phyloP scores from a whole-genome alignment of 228 moss, liverwort and hornwort species.

The Sphagnum fallax region DNA sequence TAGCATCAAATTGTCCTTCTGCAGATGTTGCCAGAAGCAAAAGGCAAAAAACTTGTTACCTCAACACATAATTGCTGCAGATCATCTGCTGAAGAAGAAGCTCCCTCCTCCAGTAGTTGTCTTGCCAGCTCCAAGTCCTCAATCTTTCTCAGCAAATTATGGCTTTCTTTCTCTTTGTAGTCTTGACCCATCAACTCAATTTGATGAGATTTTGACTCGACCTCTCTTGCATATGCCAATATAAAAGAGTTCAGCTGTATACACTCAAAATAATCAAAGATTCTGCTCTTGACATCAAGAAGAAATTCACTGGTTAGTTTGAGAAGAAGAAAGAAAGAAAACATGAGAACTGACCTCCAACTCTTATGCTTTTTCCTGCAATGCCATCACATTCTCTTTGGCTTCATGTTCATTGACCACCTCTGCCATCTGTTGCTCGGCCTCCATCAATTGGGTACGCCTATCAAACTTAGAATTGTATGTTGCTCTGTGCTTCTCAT shows the following conservation, averaged over 20 bases:
- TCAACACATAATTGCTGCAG: no score
- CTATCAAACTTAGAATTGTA: constrained; percentile 46
- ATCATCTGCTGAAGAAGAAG: no score
- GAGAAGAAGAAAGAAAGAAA: not conserved
- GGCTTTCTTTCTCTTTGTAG: no score
- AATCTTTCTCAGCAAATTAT: no score
- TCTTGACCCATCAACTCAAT: not conserved
- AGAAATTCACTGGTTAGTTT: not conserved
- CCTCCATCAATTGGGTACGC: constrained; percentile 49
- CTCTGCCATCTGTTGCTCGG: constrained; percentile 54
- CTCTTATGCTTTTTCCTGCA: constrained; percentile 18
- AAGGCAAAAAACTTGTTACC: constrained; percentile 15
- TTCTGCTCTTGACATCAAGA: not conserved
- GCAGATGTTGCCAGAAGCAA: not conserved
- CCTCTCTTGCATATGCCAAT: constrained; percentile 27
- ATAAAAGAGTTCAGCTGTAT: not conserved
- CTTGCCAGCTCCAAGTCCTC: no score
- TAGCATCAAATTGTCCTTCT: not conserved
- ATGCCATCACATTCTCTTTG: constrained; percentile 42
- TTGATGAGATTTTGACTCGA: constrained; percentile 43
- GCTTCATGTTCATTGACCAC: constrained; percentile 31
- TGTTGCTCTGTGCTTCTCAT: constrained; percentile 54
- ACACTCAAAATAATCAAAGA: not conserved
- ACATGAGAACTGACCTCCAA: constrained; percentile 1
- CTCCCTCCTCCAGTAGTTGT: no score